phyloP scores from a whole-genome alignment of 2,329 filamentous ascomycete species.

The Didymella sp. region DNA sequence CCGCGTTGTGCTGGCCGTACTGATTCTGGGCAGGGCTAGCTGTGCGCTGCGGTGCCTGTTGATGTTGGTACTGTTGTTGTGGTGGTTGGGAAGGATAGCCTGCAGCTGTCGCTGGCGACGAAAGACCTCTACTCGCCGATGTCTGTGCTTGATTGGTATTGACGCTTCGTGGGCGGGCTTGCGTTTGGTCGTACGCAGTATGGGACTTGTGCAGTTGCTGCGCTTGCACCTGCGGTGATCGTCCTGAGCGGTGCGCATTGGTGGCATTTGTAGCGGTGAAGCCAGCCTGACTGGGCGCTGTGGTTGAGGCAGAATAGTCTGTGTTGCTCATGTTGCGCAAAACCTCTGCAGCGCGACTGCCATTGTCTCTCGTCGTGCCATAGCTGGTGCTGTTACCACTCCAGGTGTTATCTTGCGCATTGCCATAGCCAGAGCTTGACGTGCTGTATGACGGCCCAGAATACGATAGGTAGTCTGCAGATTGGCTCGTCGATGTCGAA shows the following conservation, averaged over 20 bases:
- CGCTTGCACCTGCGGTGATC: constrained; percentile 26
- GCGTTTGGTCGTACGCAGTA: constrained; percentile 31
- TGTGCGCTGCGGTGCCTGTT: constrained; percentile 33
- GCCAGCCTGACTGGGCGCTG: constrained; percentile 26
- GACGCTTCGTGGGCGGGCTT: constrained; percentile 38
- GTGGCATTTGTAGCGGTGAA: constrained; percentile 35
- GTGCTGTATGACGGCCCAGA: constrained; percentile 29
- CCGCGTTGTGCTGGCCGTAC: constrained; percentile 24
- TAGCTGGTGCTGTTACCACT: constrained; percentile 28
- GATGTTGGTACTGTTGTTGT: constrained; percentile 34
- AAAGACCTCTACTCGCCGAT: constrained; percentile 24
- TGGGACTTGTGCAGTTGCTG: constrained; percentile 27
- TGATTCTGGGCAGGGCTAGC: constrained; percentile 39
- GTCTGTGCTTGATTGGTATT: constrained; percentile 34
- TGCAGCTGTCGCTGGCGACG: constrained; percentile 35
- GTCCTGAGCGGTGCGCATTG: constrained; percentile 29
- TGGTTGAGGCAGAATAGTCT: constrained; percentile 29
- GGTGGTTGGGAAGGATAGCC: constrained; percentile 37
- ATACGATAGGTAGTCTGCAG: constrained; percentile 40
- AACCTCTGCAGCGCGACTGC: constrained; percentile 43
- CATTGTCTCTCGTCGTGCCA: constrained; percentile 35
- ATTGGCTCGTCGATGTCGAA: constrained; percentile 25
- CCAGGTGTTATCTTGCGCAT: constrained; percentile 34
- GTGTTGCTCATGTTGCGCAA: constrained; percentile 45
- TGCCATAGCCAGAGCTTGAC: constrained; percentile 31